phyloP scores from a whole-genome alignment of 2,329 filamentous ascomycete species.

The Phialophora expanda region DNA sequence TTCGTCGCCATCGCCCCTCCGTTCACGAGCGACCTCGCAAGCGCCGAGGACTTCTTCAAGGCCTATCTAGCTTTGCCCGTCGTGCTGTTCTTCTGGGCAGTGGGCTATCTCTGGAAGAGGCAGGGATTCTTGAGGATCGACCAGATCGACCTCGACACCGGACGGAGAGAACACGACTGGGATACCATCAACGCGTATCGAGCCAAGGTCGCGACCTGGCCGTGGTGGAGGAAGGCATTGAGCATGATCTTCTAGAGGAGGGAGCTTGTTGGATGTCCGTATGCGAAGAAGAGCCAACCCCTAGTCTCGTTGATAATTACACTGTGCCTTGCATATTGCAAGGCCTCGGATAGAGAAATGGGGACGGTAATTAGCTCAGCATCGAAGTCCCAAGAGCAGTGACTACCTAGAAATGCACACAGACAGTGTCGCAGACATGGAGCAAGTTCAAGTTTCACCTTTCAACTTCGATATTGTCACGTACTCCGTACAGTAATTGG shows the following conservation, averaged over 20 bases:
- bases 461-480: no score
- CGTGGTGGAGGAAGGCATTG: conserved; percentile 28
- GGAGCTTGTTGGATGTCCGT: not conserved
- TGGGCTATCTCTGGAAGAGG: conserved; percentile 70
- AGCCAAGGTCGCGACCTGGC: conserved; percentile 19
- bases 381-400: not conserved
- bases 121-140: conserved; percentile 62
- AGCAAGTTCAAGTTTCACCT: no score
- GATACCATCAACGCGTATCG: conserved; percentile 61
- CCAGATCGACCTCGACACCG: conserved; percentile 70
- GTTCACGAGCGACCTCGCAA: conserved; percentile 3
- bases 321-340: not conserved
- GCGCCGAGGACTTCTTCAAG: conserved; percentile 22
- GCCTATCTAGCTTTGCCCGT: conserved; percentile 13
- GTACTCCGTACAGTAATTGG: no score
- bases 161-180: conserved; percentile 69
- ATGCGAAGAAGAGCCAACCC: not conserved
- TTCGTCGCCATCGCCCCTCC: conserved; percentile 70
- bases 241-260: conserved; percentile 8
- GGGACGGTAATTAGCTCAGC: not conserved
- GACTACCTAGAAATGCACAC: not conserved
- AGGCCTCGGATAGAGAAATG: not conserved
- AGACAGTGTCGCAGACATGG: not conserved
- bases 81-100: conserved; percentile 52
- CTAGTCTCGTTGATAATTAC: not conserved